Evolutionary conservation across 352 stramenopile species (phyloP), one percentile per base, ranked within the genome.

Genomic region (Phytophthora pseudosyringae): DNA sequence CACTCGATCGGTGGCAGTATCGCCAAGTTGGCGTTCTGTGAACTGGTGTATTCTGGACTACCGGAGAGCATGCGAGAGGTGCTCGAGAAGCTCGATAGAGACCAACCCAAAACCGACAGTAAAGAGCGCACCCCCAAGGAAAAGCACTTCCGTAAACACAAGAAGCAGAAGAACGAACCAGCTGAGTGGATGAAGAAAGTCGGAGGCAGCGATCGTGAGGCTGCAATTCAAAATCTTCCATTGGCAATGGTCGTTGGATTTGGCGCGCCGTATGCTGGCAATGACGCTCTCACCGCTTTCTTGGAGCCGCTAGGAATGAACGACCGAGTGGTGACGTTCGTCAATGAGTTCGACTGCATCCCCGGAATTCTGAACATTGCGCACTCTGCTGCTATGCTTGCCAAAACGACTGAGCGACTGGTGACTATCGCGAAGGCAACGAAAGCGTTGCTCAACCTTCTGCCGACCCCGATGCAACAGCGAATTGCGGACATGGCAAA

Each of bases 281-380:
- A 80, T 21, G 52, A 85, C n/a, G 69, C 71, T n/a, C 55, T 90
- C 2, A 44, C 59, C 6, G 54, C 49, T n/a, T 89, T 89, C 43
- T 67, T 94, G 25, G 50, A 81, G 28, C 50, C 71, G 0, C 43
- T 93, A 4, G 67, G 52, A 3, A 59, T 93, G 59, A 65, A 61
- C 3, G 73, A 80, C 21, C 73, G 81, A 38, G 60, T 90, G 33
- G 62, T 94, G 40, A 94, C 85, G 53, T 85, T 94, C 16, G 87
- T 95, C 26, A 95, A 95, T 32, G 85, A 95, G 59, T 81, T 87
- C 39, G 87, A 95, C 58, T 95, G 86, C 56, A 91, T 95, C 54
- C 87, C 87, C 3, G 76, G 81, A 25, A 83, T 94, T 55, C 70
- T 93, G 25, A 92, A 95, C 41, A 73, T 95, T 7, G 85, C 87